Evolutionary conservation across 441 rosid genomes (phyloP), one percentile per base, ranked within the genome.

Genomic region (Populus hybrid): DNA sequence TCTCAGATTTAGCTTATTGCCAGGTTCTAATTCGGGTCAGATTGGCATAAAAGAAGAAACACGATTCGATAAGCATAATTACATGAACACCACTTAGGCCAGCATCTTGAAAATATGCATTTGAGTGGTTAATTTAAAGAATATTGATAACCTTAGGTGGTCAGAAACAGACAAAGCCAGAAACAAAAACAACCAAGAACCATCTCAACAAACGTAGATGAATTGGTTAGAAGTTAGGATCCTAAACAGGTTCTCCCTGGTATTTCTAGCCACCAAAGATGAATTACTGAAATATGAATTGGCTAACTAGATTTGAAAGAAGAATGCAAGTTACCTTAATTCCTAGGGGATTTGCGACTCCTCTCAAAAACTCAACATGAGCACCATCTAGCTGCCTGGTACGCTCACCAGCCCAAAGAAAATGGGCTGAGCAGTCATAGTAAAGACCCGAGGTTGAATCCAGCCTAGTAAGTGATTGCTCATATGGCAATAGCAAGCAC

Each of bases 331-430:
- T 72, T 75, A 94, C 99, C 97, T 95, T 95, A 82, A 95, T 95
- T 64, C 99, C 98, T 9, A 95, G 89, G 73, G 99, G 99, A 89
- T 95, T 93, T 40, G 98, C 97, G 79, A 95, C 85, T 79, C 99
- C 99, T 89, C 89, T 87, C 82, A 95, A 81, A 83, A 95, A 95
- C 84, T 95, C 99, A n/a, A 95, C 96, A 74, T 95, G 99, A 8
- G 99, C 97, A 80, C 99, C 97, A 81, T 93, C 97, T 34, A 95
- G 91, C 86, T 95, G 99, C 72, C 99, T 86, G 74, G 99, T 95
- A 36, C 99, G 88, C 72, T 95, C 99, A 71, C 99, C 99, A 74
- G 21, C 97, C 99, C 99, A 94, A 14, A 94, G 82, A 87, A 94
- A 90, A 84, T 95, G 99, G 4, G 99, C 99, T 73, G 99, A 93